Evolutionary conservation across 495 filamentous ascomycete genomes (phyloP).

Genomic region (Daldinia concentrica): DNA sequence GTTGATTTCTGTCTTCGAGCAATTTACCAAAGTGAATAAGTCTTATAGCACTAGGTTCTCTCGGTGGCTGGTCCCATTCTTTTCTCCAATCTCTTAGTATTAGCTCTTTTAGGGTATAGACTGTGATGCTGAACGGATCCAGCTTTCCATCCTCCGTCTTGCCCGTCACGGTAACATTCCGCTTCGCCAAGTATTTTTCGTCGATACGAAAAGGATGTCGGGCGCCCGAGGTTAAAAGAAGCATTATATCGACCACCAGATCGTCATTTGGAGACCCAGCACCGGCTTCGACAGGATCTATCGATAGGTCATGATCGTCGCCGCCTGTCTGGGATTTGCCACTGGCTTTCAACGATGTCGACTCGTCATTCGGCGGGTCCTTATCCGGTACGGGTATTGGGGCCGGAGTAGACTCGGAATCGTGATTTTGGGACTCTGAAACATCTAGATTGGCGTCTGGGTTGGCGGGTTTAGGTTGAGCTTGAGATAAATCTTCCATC

Average conservation of each 20-base stretch:
- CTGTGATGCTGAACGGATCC: conserved; percentile 87
- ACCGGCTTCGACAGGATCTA: conserved; percentile 53
- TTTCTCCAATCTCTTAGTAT: conserved; percentile 90
- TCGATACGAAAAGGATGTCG: conserved; percentile 89
- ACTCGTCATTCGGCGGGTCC: conserved; percentile 30
- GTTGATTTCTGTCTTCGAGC: conserved; percentile 82
- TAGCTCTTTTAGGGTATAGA: conserved; percentile 91
- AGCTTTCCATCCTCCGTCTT: conserved; percentile 60
- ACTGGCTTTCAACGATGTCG: conserved; percentile 36
- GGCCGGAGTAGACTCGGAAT: conserved; percentile 24
- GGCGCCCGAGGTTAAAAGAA: conserved; percentile 81
- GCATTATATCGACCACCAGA: conserved; percentile 65
- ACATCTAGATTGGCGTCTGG: conserved; percentile 28
- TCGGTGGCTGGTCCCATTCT: conserved; percentile 87
- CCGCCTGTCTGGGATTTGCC: conserved; percentile 31
- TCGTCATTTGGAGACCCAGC: conserved; percentile 53
- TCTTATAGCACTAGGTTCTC: conserved; percentile 83
- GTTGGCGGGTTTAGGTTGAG: conserved; percentile 37
- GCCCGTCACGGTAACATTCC: conserved; percentile 76
- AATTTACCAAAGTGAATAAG: conserved; percentile 89
- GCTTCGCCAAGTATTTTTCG: conserved; percentile 81
- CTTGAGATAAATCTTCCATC: conserved; percentile 46
- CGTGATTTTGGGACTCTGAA: conserved; percentile 29
- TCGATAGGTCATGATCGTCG: conserved; percentile 51
- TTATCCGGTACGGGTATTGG: conserved; percentile 42